phyloP scores from a whole-genome alignment of 2,329 filamentous ascomycete species.

The Nemania abortiva region DNA sequence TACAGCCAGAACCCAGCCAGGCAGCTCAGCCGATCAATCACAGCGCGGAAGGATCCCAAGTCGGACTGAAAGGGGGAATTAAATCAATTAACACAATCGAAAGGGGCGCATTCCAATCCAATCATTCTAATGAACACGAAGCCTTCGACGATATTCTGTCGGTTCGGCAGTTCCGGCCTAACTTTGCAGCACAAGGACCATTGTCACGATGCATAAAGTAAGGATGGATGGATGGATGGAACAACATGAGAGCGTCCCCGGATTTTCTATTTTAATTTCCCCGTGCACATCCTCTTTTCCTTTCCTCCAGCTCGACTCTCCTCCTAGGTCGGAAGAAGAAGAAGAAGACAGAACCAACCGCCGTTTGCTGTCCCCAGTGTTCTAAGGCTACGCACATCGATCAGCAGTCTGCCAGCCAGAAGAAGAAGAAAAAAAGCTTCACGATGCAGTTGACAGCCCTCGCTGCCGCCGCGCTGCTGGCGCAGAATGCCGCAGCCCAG shows the following conservation, averaged over 20 bases:
- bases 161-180: conserved; percentile 47
- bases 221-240: too few species aligned
- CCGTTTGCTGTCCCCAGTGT: conserved; percentile 5
- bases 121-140: conserved; percentile 38
- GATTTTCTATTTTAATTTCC: conserved; percentile 43
- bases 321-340: conserved; percentile 4
- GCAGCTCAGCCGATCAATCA: conserved; percentile 47
- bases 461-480: conserved; percentile 50
- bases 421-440: conserved; percentile 20
- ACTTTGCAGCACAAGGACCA: conserved; percentile 35
- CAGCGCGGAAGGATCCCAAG: conserved; percentile 44
- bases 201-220: conserved; percentile 44
- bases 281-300: conserved; percentile 35
- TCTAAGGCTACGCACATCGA: conserved; percentile 11
- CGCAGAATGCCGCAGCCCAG: conserved; percentile 50
- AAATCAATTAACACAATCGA: conserved; percentile 46
- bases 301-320: conserved; percentile 8
- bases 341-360: conserved; percentile 10
- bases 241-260: conserved; percentile 40
- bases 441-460: conserved; percentile 53
- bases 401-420: conserved; percentile 7
- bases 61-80: conserved; percentile 45
- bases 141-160: conserved; percentile 41
- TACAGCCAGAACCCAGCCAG: conserved; percentile 48
- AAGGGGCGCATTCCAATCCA: conserved; percentile 44